A percentile compares a stretch with the other conserved stretches of the same genome.
These are phyloP conservation scores for Penicillium canariense DNA, from an alignment of 495 filamentous ascomycete species.

Conservation along the genomic window DNA sequence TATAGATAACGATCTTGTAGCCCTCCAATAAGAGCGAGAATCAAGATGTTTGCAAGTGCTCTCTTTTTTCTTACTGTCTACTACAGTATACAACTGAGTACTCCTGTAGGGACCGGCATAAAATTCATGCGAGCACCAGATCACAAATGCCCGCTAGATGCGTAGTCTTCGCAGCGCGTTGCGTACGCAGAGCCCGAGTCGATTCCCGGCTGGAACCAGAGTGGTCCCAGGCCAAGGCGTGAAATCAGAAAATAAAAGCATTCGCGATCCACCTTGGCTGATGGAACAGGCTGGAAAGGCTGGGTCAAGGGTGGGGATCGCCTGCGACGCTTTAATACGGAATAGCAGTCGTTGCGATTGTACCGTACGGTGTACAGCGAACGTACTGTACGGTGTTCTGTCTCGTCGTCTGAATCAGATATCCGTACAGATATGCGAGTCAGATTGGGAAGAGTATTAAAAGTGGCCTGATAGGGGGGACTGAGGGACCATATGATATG, in stretches of 20 bases:
- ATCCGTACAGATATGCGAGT: background rate
- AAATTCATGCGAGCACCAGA: background rate
- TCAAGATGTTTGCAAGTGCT: too few species aligned
- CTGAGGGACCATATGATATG: too few species aligned
- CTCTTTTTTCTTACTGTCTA: too few species aligned
- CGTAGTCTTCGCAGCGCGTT: constrained; percentile 12
- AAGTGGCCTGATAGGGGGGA: too few species aligned
- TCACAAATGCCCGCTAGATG: background rate
- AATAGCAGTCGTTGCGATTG: constrained; percentile 1
- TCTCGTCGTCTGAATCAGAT: background rate
- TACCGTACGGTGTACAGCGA: constrained; percentile 3
- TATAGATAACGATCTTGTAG: background rate
- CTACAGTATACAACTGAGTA: too few species aligned
- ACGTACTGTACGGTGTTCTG: too few species aligned
- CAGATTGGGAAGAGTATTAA: background rate
- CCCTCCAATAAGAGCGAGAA: background rate
- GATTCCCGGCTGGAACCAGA: constrained; percentile 11
- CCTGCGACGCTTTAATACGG: constrained; percentile 16
- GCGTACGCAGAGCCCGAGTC: constrained; percentile 6
- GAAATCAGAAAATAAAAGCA: constrained; percentile 20
- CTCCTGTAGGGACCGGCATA: background rate
- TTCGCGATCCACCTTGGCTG: constrained; percentile 22
- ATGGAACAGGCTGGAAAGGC: constrained; percentile 20
- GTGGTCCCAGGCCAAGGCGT: constrained; percentile 20
- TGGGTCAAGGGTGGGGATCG: constrained; percentile 25